phyloP scores from a whole-genome alignment of 2,329 filamentous ascomycete genomes.

The Plectosphaerella cucumerina region DNA sequence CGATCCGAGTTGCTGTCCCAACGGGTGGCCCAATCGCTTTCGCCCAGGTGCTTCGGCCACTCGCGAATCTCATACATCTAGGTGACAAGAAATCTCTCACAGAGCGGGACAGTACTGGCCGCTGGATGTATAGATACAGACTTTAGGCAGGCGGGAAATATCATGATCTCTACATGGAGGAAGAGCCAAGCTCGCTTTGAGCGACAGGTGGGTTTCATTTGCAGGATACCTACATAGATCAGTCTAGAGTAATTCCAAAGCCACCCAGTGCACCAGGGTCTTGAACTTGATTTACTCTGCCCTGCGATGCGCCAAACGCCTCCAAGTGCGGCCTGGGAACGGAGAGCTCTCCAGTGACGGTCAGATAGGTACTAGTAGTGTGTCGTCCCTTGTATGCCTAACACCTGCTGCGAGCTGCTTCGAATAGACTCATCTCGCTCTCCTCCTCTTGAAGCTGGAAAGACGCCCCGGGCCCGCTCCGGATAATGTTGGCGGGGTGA shows the following conservation, averaged over 20 bases:
- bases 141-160: neutral
- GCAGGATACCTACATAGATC: no score
- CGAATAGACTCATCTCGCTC: neutral
- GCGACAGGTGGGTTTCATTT: no score
- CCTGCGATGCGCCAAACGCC: no score
- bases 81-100: neutral
- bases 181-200: no score
- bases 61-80: neutral
- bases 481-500: conserved; percentile 7
- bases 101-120: neutral
- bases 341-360: no score
- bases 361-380: no score
- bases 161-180: neutral
- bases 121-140: neutral
- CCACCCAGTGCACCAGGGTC: no score
- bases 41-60: neutral
- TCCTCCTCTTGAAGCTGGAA: neutral
- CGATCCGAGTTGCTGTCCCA: neutral
- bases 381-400: neutral
- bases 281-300: no score
- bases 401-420: neutral
- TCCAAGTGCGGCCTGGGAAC: no score
- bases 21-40: neutral
- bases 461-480: neutral
- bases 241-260: no score